Base-by-base conservation (phyloP, 2,329 filamentous ascomycete genomes). In the Diaporthe velutina region DNA sequence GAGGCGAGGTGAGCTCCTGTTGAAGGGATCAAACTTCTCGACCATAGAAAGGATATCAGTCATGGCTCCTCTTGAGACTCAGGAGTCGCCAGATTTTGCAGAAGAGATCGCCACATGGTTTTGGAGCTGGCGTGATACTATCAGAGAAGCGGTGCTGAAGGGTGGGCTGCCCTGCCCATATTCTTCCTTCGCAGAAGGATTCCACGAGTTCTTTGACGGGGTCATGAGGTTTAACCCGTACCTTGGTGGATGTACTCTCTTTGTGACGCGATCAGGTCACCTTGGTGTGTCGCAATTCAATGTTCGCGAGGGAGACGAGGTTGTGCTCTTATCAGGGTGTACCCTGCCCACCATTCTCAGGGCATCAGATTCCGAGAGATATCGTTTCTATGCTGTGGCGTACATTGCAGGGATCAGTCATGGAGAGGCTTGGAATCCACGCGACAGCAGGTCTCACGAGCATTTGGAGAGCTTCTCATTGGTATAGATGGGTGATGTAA, bases 221-320 rank as follows among this genome's bases (percentile, higher is more conserved):
- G 60, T 66, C 15, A 66, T 66, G 60, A 66, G 60, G 12, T 66
- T 66, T 28, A 66, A 66, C 25, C 60, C 60, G 12, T 48, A 66
- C 5, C 60, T 66, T 3, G 60, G 60, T 17, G 60, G 60, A 15
- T 48, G 60, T 13, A 66, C 60, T 12, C 60, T 66, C 5, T 66
- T 66, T 22, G 17, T 48, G 1, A 66, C 60, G 17, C 40, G 35
- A 6, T 66, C 60, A n/a, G 60, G 60, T 9, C 60, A 66, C 42
- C 60, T 66, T 13, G 60, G 60, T 33, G 60, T 66, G 10, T 66
- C 60, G n/a, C 60, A 66, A 8, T 48, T 66, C 42, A 66, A 28
- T 66, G 28, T 48, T 22, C 28, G 28, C 25, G 60, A 66, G 40
- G 40, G 40, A 12, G 60, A 66, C 19, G 60, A 66, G 28, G 60